Evolutionary conservation across 805 yeast species (phyloP), one percentile per base, ranked within the genome.

Genomic region (Metschnikowia matae): DNA sequence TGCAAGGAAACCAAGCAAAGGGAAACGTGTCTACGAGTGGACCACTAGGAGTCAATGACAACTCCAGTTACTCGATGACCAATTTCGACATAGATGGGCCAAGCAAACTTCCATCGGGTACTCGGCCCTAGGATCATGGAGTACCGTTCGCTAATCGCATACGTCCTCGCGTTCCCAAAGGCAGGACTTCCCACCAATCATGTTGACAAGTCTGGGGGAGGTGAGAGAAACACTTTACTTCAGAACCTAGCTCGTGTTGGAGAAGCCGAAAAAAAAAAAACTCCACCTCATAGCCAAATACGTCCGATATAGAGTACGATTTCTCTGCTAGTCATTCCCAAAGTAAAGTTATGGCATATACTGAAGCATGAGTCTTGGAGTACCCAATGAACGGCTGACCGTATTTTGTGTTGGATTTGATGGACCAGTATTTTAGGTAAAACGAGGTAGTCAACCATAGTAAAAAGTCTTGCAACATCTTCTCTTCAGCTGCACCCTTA

Each of bases 271-370:
- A n/a, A n/a, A n/a, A n/a, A n/a, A 36, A 36, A 36, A 36, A 34
- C 39, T 18, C 13, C 39, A 36, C n/a, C 39, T 36, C 21, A 18
- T 17, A 36, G 39, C 26, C 39, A 36, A 36, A 36, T 18, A 36
- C 39, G 39, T 23, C 23, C 21, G 39, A 18, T 23, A 36, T 63
- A 4, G 60, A 54, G 48, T 66, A 71, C 13, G 70, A 67, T 4
- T 73, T 71, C 29, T 67, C 63, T 1, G 66, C 54, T 18, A 78
- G 54, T 21, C 73, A 61, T 26, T 67, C 62, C 82, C 82, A 79
- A 13, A 78, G 54, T 34, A 71, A 57, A 1, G 74, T 64, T 26
- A 68, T 65, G 15, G 69, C 62, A 54, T 74, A 78, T 55, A 73
- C 49, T 5, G 78, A 81, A 10, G 75, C 60, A 52, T 70, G 69